Base-by-base conservation (phyloP, 768 basidiomycete species). In the Daedaleopsis nitida region DNA sequence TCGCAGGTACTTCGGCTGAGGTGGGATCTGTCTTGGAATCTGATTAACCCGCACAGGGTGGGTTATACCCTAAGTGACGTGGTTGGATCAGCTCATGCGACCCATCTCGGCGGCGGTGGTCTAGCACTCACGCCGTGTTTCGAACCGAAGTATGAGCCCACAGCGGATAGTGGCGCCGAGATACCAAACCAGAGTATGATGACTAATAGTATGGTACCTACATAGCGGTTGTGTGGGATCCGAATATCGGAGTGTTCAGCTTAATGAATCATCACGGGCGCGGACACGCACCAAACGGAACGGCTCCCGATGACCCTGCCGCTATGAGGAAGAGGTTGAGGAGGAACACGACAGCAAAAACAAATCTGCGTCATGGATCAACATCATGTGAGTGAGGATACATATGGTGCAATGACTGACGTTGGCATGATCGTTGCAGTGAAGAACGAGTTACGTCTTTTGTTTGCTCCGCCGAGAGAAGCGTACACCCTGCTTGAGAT, bases 21-120 rank as follows among this genome's bases (percentile, higher is more conserved):
- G 91, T 0, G 96, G 96, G 57, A 98, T 95, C 72, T 98, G 96
- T n/a, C 96, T 84, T 14, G 96, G 96, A 59, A 98, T 98, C 58
- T 86, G 89, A 66, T 96, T 93, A 34, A 95, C 92, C 60, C 95
- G 81, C 42, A 94, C 91, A 12, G 95, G 96, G 70, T 94, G 85
- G n/a, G 78, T 74, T 58, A 97, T 74, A 32, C 76, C 80, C 92
- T 96, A 63, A 5, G 19, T 17, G 7, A 12, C 34, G 10, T 11
- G 4, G 23, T 19, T 8, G 3, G 23, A 17, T n/a, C 32, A 19
- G 14, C 35, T n/a, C n/a, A n/a, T n/a, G n/a, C n/a, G n/a, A n/a
- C n/a, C 10, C 7, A 27, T 19, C 21, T 17, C n/a, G 1, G 12
- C 11, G 21, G 21, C 10, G 16, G 11, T 17, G 13, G 10, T 42